Evolutionary conservation across 441 rosid species (phyloP), one percentile per base, ranked within the genome.

Genomic region (Arabidopsis lyrata): DNA sequence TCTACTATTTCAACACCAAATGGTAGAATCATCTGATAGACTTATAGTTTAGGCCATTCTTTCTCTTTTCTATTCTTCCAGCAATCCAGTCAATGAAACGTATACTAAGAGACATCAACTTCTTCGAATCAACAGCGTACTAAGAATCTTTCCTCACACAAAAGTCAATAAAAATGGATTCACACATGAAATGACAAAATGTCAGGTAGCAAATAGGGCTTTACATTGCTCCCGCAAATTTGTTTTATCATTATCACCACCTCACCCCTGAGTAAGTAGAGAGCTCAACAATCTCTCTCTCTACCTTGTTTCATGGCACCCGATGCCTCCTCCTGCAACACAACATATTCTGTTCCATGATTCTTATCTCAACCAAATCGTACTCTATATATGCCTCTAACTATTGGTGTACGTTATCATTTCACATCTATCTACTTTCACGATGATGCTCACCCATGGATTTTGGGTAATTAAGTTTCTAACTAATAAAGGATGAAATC

Each of bases 161-260:
- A 38, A 36, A 22, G 20, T 66, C 61, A 16, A 36, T 36, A 2
- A 18, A 63, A 36, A n/a, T 5, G 38, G 49, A 7, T 66, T 36
- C 36, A 38, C 22, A 66, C 18, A 72, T 70, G 14, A 47, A 34
- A n/a, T 34, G 41, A 32, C 47, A 34, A 44, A 68, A 42, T 4
- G 38, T 6, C 24, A 27, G 35, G 27, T 11, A 35, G 24, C 58
- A 6, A 35, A 70, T 42, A 59, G 16, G 22, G 5, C 5, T 11
- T 60, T 71, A 15, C 45, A 75, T 71, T 72, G 5, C 44, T 80
- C 74, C 6, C 75, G 50, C 73, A 57, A 45, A 44, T n/a, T 20
- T 34, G 36, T 29, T 24, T 24, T 35, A 57, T 57, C 71, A 0
- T 63, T 58, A 31, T 63, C 54, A 32, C 39, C 36, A 22, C 12